Evolutionary conservation across 1,284 basidiomycete species (phyloP), one percentile per base, ranked within the genome.

Genomic region (Porodaedalea pini): DNA sequence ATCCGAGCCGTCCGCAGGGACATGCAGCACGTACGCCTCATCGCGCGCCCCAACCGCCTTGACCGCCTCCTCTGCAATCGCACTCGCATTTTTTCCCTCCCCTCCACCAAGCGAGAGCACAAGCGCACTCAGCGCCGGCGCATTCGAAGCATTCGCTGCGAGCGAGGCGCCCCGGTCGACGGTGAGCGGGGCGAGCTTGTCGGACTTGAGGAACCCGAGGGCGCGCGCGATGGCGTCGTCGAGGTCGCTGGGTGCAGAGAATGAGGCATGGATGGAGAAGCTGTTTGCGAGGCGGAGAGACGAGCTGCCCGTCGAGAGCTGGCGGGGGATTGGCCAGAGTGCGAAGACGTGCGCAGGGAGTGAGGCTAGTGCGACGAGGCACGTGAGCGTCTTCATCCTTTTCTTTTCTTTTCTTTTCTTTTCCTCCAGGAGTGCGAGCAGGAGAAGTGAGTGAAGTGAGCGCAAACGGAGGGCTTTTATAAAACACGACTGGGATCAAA

Each of bases 1-100:
- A 2, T 67, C 58, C 0, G 75, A 74, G 3, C 86, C 88, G 56
- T 86, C 79, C 2, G 65, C 68, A 0, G 88, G 88, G 8, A 94
- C 73, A 0, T 63, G 72, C 37, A 94, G 73, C 0, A 71, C 73
- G 66, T 95, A 94, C 19, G 72, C 75, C 71, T 94, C 92, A 59
- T 78, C 78, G 29, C 86, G 77, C 1, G 70, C 70, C 27, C 21
- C 87, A 7, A 88, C 67, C 1, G 79, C 73, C 51, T 75, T 74
- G 32, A 80, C 74, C 7, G 82, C 77, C 66, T 90, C 87, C 5
- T 71, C 67, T 0, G 79, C 72, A 41, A 89, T 83, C 69, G 44
- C 40, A 8, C 25, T 21, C 8, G 39, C 29, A 34, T n/a, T n/a
- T 4, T 19, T 13, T 13, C 49, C 56, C 17, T 44, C 21, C 4